Evolutionary conservation across 768 basidiomycete genomes (phyloP), one percentile per base, ranked within the genome.

Genomic region (Termitomyces titanicus): DNA sequence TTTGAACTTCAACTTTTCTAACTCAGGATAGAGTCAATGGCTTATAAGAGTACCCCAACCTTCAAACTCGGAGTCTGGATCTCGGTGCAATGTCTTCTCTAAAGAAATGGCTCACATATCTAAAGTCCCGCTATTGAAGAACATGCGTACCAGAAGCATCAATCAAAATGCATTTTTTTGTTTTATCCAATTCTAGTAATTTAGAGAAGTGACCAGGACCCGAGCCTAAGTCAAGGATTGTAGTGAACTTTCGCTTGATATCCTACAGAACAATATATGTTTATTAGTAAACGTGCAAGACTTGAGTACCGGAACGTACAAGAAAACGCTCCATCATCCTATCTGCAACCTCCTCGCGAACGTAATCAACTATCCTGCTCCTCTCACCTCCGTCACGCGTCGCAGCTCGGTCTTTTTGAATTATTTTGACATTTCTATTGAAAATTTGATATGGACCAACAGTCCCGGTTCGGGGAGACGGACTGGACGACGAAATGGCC

Each of bases 191-290:
- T 60, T 89, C 89, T 43, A 98, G 66, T 31, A 96, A 75, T 66
- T 88, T 92, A 6, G 94, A 82, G 63, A 99, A 88, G 72, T 95
- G 94, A 1, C 97, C 97, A 3, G 97, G 78, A 11, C 96, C 94
- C 27, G 93, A 85, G 1, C 93, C 92, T 25, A 98, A 73, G 72
- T 99, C 97, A 17, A 98, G 72, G 20, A 99, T 76, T 2, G 83
- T 78, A 46, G 77, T 73, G 64, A 95, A 97, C 33, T 82, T 86
- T 42, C 87, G 81, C 71, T 91, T 94, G 61, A 99, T 89, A 68
- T 99, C 96, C 96, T 98, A 64, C 4, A 40, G 40, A 39, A 47
- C 24, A 48, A 44, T 38, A 38, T 22, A 57, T 51, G 9, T 42
- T 27, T 6, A 15, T 6, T 35, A 25, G 54, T 24, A 52, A 18